These are phyloP conservation scores for Elongisporangium prolatum DNA, from an alignment of 352 stramenopile genomes.

Conservation along the genomic window DNA sequence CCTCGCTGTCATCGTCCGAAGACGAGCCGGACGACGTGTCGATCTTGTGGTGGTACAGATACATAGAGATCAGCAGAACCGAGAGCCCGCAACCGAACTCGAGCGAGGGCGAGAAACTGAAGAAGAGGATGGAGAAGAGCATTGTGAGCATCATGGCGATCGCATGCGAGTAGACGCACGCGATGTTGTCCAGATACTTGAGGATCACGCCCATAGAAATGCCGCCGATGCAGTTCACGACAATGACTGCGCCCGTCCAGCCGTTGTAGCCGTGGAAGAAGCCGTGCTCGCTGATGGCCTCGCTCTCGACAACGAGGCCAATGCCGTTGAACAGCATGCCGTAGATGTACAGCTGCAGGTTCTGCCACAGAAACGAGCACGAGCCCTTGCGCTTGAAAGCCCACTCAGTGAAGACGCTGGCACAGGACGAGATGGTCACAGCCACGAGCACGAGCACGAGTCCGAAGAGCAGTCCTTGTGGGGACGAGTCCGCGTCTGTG, in stretches of 20 bases:
- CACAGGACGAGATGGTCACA: conserved; percentile 76
- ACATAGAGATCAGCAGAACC: conserved; percentile 84
- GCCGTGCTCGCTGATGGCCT: conserved; percentile 35
- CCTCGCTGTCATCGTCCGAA: conserved; percentile 5
- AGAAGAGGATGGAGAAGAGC: conserved; percentile 85
- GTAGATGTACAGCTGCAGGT: conserved; percentile 77
- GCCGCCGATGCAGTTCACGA: conserved; percentile 68
- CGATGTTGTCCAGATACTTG: conserved; percentile 90
- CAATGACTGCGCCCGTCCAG: conserved; percentile 74
- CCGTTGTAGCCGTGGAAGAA: conserved; percentile 82
- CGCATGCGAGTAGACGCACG: conserved; percentile 77
- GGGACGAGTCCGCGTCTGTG: conserved; percentile 8
- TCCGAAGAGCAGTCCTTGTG: conserved; percentile 32
- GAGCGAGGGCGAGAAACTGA: conserved; percentile 74
- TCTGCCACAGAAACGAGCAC: conserved; percentile 81
- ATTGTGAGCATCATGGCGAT: conserved; percentile 89
- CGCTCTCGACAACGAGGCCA: conserved; percentile 43
- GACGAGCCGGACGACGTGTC: conserved; percentile 12
- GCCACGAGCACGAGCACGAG: conserved; percentile 67
- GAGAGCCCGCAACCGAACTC: conserved; percentile 79
- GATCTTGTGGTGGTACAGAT: conserved; percentile 82
- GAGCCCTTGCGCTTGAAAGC: conserved; percentile 74
- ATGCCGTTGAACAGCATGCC: conserved; percentile 79
- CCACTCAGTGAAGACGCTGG: conserved; percentile 84
- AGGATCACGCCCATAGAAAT: conserved; percentile 79